Conservation (phyloP, 2,329 filamentous ascomycete genomes). For the Arthrobotrys conoides region DNA sequence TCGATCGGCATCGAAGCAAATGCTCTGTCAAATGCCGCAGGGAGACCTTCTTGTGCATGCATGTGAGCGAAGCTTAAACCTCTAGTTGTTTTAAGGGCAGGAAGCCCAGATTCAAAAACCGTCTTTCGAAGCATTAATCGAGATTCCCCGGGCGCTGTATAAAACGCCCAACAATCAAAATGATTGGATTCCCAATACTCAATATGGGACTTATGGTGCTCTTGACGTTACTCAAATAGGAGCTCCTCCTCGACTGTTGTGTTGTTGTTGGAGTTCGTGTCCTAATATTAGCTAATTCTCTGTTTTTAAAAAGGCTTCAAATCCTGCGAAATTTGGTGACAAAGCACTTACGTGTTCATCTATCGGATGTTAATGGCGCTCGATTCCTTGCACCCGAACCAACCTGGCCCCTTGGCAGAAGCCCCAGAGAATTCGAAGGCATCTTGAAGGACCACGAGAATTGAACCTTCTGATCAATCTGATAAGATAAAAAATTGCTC, state of each 20-base stretch:
- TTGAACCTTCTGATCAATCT: conserved; percentile 25
- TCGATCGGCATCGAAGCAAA: no score
- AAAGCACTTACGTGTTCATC: conserved; percentile 1
- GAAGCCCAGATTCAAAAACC: neutral
- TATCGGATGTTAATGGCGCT: neutral
- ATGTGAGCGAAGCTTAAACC: no score
- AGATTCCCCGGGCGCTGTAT: neutral
- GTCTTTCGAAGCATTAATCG: neutral
- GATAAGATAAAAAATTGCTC: conserved; percentile 39
- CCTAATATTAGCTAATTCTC: neutral
- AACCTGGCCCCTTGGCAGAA: neutral
- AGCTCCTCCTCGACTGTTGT: neutral
- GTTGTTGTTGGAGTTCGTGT: conserved; percentile 7
- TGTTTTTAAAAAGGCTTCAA: neutral
- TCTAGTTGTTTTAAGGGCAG: no score
- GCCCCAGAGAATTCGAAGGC: neutral
- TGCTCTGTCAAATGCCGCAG: no score
- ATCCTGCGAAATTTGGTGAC: neutral
- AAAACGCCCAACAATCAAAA: no score
- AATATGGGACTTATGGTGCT: neutral
- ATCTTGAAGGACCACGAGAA: neutral
- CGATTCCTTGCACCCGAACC: neutral
- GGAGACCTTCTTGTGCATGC: no score
- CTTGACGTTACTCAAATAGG: neutral
- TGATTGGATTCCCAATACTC: no score